phyloP scores from a whole-genome alignment of 2,329 filamentous ascomycete species.

The Gremmenia infestans region DNA sequence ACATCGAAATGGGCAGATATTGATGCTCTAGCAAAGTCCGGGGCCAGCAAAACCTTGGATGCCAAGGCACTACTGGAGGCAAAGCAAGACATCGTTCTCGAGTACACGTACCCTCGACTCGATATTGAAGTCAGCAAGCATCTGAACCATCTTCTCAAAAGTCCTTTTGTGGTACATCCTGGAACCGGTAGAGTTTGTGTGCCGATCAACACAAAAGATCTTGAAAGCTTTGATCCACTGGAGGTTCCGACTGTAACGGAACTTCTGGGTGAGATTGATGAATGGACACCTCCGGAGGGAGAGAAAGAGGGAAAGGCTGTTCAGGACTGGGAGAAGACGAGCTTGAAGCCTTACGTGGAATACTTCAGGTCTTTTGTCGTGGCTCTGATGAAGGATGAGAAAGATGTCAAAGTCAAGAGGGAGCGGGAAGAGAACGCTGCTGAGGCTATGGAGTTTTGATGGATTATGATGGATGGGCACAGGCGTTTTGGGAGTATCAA shows the following conservation, averaged over 20 bases:
- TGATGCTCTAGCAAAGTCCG: slow-evolving; percentile 74
- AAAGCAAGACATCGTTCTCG: slow-evolving; percentile 92
- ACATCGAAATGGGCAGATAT: slow-evolving; percentile 91
- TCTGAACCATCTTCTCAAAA: slow-evolving; percentile 95
- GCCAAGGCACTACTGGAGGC: slow-evolving; percentile 71
- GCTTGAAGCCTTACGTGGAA: slow-evolving; percentile 86
- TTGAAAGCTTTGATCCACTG: slow-evolving; percentile 83
- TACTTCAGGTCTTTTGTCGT: slow-evolving; percentile 80
- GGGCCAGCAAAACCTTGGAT: slow-evolving; percentile 68
- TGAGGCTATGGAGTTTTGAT: slow-evolving; percentile 62
- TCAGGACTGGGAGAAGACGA: slow-evolving; percentile 95
- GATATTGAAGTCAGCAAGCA: slow-evolving; percentile 98
- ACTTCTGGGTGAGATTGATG: slow-evolving; percentile 79
- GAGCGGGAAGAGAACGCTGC: slow-evolving; percentile 40
- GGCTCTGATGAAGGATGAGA: slow-evolving; percentile 71
- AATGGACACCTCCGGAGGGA: slow-evolving; percentile 54
- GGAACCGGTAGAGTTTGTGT: slow-evolving; percentile 93
- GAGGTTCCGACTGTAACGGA: slow-evolving; percentile 83
- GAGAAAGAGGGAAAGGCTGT: slow-evolving; percentile 45
- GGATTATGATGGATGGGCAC: not conserved
- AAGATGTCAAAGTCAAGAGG: slow-evolving; percentile 45
- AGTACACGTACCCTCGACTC: slow-evolving; percentile 95
- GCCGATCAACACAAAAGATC: slow-evolving; percentile 71
- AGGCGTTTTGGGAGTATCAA: not conserved
- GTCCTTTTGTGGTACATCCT: slow-evolving; percentile 92